Base-by-base conservation (phyloP, 208 protist genomes). In the Trypanosoma boissoni region DNA sequence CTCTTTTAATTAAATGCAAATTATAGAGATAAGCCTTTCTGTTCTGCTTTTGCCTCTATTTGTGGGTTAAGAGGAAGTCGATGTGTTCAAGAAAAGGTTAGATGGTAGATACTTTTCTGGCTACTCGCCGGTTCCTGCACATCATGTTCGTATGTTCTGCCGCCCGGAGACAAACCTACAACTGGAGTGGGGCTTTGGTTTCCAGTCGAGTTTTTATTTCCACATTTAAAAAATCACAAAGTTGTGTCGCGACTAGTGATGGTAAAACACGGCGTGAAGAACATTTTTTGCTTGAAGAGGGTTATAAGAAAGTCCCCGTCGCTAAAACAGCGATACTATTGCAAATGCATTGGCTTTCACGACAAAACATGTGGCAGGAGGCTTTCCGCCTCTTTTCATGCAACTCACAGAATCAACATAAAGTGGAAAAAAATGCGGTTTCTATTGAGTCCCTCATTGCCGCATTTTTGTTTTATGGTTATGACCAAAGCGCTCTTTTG, bases 391-490 rank as follows among this genome's bases (percentile, higher is more conserved):
- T 71, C 21, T 8, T 71, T 34, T 48, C 26, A 34, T 34, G 18
- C n/a, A 43, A 37, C 6, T n/a, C 32, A n/a, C n/a, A n/a, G n/a
- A n/a, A n/a, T n/a, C n/a, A n/a, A n/a, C n/a, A n/a, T n/a, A n/a
- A n/a, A n/a, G n/a, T n/a, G n/a, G n/a, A n/a, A n/a, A n/a, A n/a
- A n/a, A n/a, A n/a, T n/a, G n/a, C n/a, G n/a, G n/a, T n/a, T n/a
- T n/a, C n/a, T n/a, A n/a, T 39, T 31, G 58, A 72, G 23, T 48
- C 39, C 21, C 14, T 69, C 26, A 51, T 84, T 28, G 29, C 46
- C 28, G 28, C 34, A 43, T 57, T 83, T 5, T 58, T 83, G 3
- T 63, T 58, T 18, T 21, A 55, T 64, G 68, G 68, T 20, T 26
- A 73, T 26, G 37, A 49, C 10, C 57, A 68, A 43, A 49, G 48